Percentiles rank a stretch among this genome's conserved stretches.
phyloP scores from a whole-genome alignment of 495 filamentous ascomycete species.

The Rostrohypoxylon terebratum region DNA sequence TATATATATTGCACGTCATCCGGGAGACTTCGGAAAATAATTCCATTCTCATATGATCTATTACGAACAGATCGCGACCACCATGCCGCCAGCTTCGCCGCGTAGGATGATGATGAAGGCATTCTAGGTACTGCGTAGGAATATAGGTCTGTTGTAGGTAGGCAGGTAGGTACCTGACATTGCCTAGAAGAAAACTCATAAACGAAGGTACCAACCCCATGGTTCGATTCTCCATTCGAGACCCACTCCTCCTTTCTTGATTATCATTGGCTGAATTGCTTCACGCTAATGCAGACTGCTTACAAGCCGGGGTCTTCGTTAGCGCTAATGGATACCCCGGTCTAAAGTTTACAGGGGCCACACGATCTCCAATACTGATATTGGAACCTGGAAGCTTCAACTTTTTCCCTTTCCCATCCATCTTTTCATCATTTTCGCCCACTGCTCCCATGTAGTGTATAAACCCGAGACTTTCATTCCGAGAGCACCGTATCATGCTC shows the following conservation, averaged over 20 bases:
- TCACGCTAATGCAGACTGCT: slow-evolving; percentile 42
- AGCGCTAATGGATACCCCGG: slow-evolving; percentile 2
- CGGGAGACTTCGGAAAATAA: neutral
- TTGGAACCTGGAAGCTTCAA: slow-evolving; percentile 6
- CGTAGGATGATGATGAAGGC: neutral
- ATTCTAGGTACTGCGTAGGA: neutral
- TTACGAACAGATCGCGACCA: slow-evolving; percentile 25
- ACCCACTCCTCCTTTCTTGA: neutral
- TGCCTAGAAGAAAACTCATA: neutral
- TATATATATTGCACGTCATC: neutral
- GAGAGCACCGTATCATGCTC: slow-evolving; percentile 8
- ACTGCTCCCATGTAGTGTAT: neutral
- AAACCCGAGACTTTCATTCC: neutral
- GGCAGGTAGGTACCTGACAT: slow-evolving; percentile 22
- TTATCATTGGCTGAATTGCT: slow-evolving; percentile 9
- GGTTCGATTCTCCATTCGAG: slow-evolving; percentile 2
- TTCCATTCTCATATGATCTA: slow-evolving; percentile 5
- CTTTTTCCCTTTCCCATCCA: too few species aligned
- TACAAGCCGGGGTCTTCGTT: slow-evolving; percentile 21
- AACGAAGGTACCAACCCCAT: slow-evolving; percentile 18
- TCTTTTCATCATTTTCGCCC: neutral
- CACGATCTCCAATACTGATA: neutral
- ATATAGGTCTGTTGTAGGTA: too few species aligned
- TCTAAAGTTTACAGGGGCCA: slow-evolving; percentile 4
- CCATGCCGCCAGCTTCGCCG: neutral